These are phyloP conservation scores for Penicillium occitanis DNA, from an alignment of 2,329 filamentous ascomycete species.

Conservation along the genomic window DNA sequence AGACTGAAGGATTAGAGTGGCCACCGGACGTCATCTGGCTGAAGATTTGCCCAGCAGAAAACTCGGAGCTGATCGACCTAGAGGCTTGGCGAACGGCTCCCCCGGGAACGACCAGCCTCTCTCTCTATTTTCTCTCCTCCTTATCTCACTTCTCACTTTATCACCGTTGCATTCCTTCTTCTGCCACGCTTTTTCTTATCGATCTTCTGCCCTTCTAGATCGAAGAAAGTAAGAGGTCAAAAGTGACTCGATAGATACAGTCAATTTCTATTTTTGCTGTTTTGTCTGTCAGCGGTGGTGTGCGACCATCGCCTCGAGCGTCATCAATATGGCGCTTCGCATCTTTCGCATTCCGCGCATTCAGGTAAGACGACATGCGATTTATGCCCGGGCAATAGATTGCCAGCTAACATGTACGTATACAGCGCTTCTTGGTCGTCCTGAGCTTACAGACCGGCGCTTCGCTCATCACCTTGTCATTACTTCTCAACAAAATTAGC, in stretches of 20 bases:
- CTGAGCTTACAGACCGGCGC: slow-evolving; percentile 84
- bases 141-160: slow-evolving; percentile 8
- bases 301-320: slow-evolving; percentile 17
- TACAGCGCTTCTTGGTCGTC: slow-evolving; percentile 77
- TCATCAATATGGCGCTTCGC: slow-evolving; percentile 41
- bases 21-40: slow-evolving; percentile 24
- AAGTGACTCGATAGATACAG: background rate
- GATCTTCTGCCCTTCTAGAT: background rate
- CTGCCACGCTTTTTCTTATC: background rate
- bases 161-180: background rate
- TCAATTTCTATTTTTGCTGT: background rate
- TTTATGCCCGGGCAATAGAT: background rate
- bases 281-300: slow-evolving; percentile 14
- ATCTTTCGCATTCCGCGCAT: slow-evolving; percentile 53
- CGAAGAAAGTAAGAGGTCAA: background rate
- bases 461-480: slow-evolving; percentile 76
- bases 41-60: slow-evolving; percentile 15
- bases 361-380: slow-evolving; percentile 37
- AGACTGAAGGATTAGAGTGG: background rate
- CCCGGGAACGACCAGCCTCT: slow-evolving; percentile 15
- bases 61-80: slow-evolving; percentile 5
- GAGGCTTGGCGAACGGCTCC: slow-evolving; percentile 20
- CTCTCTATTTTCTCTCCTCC: slow-evolving; percentile 10
- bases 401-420: slow-evolving; percentile 7
- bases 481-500: slow-evolving; percentile 89